Percentiles rank a stretch among this genome's conserved stretches.
These are phyloP conservation scores for Hymenotorrendiella dingleyae DNA, from an alignment of 2,329 filamentous ascomycete genomes.

Conservation along the genomic window DNA sequence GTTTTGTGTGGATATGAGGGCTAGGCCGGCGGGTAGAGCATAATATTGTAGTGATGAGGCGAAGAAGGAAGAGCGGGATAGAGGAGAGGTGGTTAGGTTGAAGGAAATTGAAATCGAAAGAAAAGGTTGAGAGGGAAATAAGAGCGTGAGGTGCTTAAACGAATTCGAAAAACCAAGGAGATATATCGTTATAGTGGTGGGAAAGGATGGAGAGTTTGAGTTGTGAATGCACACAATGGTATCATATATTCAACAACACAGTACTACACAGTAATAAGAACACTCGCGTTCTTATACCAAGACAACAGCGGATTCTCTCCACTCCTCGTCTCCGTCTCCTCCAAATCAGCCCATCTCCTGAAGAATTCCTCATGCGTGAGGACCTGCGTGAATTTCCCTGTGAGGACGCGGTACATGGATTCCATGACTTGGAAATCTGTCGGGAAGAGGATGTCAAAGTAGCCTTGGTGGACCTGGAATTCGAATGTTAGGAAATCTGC, in stretches of 20 bases:
- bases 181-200: too few species aligned
- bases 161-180: too few species aligned
- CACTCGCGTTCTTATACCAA: conserved; percentile 94
- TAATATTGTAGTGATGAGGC: too few species aligned
- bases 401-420: conserved; percentile 86
- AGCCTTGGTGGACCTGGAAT: conserved; percentile 84
- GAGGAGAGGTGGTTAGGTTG: not conserved
- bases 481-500: not conserved
- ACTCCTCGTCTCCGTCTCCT: conserved; percentile 80
- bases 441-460: conserved; percentile 98
- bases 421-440: conserved; percentile 91
- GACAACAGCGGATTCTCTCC: conserved; percentile 89
- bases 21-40: too few species aligned
- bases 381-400: conserved; percentile 82
- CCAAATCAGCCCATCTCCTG: conserved; percentile 79
- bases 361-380: conserved; percentile 88
- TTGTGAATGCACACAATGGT: too few species aligned
- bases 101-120: not conserved
- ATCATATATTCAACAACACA: too few species aligned
- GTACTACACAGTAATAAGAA: conserved; percentile 71
- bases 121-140: not conserved
- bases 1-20: too few species aligned
- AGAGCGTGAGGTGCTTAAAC: too few species aligned
- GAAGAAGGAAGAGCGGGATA: not conserved
- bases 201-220: too few species aligned